Evolutionary conservation across 2,329 filamentous ascomycete genomes (phyloP), one percentile per base, ranked within the genome.

Genomic region (Teratosphaeria pseudoeucalypti): DNA sequence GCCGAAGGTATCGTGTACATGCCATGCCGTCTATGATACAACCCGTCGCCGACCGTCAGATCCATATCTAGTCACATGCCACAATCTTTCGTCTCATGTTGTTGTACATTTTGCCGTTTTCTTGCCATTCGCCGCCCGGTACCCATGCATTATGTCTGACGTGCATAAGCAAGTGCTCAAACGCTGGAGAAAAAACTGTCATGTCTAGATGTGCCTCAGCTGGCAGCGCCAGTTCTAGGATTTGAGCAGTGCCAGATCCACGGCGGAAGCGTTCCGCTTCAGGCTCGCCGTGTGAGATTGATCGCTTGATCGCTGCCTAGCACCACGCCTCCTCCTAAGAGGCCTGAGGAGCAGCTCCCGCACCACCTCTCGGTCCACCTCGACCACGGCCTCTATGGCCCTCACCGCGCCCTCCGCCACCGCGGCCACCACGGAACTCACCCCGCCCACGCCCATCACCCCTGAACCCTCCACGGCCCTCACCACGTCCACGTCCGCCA

Each of bases 401-500:
- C 43, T 63, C 55, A 23, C 60, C 57, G 53, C 66, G 65, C 57
- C 67, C 62, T 14, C 63, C 64, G 47, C 63, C 59, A 26, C 62
- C 61, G 32, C 64, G 61, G 43, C 67, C 62, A 49, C 65, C 61
- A 26, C 63, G 62, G 47, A 49, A 56, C 53, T 66, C 66, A 6
- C 66, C 66, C 23, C 68, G 63, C 26, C 64, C 62, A 2, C 61
- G 49, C 6, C 66, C 66, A 32, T 69, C 65, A 27, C 62, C 64
- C 2, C 62, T 34, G 37, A 47, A 55, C 23, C 54, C 29, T 19
- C 62, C 52, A 19, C 53, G 39, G 10, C 78, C 76, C 47, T 69
- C 68, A 58, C 71, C 70, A 63, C 71, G 66, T 23, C 80, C 78
- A 58, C 81, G 77, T 62, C 79, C 79, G 58, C 68, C 70, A 39